A percentile compares a stretch with the other conserved stretches of the same genome.
phyloP scores from a whole-genome alignment of 2,329 filamentous ascomycete genomes.

The Colletotrichum tropicale region DNA sequence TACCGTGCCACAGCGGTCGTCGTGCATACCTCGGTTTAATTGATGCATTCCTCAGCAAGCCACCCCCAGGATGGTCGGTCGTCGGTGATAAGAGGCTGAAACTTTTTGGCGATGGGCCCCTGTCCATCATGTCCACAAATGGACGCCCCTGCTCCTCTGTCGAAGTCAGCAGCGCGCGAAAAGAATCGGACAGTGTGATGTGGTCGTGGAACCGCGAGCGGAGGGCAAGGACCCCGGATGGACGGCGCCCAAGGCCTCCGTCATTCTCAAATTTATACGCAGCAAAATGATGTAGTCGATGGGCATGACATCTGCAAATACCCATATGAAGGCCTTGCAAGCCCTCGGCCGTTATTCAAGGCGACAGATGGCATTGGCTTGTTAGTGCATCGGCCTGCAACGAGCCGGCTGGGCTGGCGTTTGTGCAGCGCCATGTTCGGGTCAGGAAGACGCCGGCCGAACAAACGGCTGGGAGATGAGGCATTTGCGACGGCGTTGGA shows the following conservation, averaged over 20 bases:
- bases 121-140: constrained; percentile 1
- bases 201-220: background rate
- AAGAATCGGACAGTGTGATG: background rate
- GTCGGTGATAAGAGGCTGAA: constrained; percentile 8
- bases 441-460: background rate
- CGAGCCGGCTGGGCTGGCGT: background rate
- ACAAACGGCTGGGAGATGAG: background rate
- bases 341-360: background rate
- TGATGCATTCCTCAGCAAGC: background rate
- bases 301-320: background rate
- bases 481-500: background rate
- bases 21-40: background rate
- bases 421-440: background rate
- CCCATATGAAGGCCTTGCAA: background rate
- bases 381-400: background rate
- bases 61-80: background rate
- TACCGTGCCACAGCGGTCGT: background rate
- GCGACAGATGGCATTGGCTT: background rate
- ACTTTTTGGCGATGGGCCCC: background rate
- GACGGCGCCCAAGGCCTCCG: background rate
- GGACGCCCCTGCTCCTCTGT: background rate
- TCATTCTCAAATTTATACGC: background rate
- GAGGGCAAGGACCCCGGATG: background rate
- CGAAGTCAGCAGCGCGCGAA: background rate
- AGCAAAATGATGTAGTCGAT: background rate